Evolutionary conservation across 129 eudicot genomes (phyloP).

Genomic region (Pulicaria dysenterica): DNA sequence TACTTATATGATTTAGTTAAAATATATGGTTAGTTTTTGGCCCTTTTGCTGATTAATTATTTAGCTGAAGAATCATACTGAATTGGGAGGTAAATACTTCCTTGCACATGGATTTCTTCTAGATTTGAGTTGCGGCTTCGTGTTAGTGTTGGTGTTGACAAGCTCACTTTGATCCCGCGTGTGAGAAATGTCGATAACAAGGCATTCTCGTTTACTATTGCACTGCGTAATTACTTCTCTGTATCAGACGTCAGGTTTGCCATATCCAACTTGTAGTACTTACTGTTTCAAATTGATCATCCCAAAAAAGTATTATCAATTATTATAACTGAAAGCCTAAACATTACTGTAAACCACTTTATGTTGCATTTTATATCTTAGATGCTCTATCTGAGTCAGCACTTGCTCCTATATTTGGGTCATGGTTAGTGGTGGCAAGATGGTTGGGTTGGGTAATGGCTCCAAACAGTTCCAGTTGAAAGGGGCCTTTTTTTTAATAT

Average conservation of each 20-base stretch:
- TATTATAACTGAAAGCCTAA: not conserved
- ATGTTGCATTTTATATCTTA: not conserved
- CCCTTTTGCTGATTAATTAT: conserved; percentile 13
- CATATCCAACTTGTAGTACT: conserved; percentile 18
- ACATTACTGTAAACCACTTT: conserved; percentile 1
- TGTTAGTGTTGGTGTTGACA: conserved; percentile 54
- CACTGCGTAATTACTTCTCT: conserved; percentile 72
- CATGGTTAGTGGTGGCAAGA: not conserved
- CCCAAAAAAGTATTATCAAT: not conserved
- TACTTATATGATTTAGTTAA: conserved; percentile 18
- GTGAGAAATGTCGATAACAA: conserved; percentile 78
- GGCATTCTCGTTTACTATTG: conserved; percentile 68
- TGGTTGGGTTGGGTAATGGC: not conserved
- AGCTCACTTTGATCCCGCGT: conserved; percentile 81
- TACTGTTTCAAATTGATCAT: conserved; percentile 5
- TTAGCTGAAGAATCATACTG: not conserved
- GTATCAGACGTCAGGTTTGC: conserved; percentile 91
- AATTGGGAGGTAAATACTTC: not conserved
- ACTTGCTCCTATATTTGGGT: conserved; percentile 12
- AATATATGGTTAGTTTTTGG: conserved; percentile 2
- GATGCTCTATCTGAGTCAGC: not conserved
- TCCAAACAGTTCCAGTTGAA: not conserved
- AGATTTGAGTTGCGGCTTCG: conserved; percentile 90
- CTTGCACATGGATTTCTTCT: conserved; percentile 30
- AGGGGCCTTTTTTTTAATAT: not conserved